phyloP scores from a whole-genome alignment of 2,329 filamentous ascomycete genomes.

The Nigrospora sphaerica region DNA sequence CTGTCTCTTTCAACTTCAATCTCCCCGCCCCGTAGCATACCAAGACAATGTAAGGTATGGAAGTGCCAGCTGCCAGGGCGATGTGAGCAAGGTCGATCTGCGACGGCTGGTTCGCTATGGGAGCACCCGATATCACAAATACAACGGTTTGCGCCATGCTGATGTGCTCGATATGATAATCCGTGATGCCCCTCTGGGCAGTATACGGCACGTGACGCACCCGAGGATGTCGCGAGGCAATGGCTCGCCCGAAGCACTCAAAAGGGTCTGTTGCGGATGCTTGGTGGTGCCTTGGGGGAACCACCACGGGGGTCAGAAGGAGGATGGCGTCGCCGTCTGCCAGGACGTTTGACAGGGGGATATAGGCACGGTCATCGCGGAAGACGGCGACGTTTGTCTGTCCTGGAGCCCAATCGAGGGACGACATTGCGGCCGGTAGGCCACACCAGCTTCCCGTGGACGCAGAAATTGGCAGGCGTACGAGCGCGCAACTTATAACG shows the following conservation, averaged over 20 bases:
- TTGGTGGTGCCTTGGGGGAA: slow-evolving; percentile 33
- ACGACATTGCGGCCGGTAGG: background rate
- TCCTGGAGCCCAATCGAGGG: background rate
- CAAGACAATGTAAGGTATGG: slow-evolving; percentile 44
- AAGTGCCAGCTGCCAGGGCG: slow-evolving; percentile 34
- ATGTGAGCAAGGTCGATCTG: slow-evolving; percentile 45
- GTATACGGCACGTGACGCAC: slow-evolving; percentile 69
- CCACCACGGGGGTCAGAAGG: slow-evolving; percentile 51
- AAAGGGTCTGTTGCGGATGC: slow-evolving; percentile 57
- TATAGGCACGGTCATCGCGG: slow-evolving; percentile 35
- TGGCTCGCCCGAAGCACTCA: slow-evolving; percentile 58
- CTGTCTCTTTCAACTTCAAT: slow-evolving; percentile 26
- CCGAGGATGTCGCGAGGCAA: slow-evolving; percentile 51
- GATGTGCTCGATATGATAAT: slow-evolving; percentile 56
- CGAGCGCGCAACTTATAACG: too few species aligned
- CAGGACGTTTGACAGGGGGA: slow-evolving; percentile 40
- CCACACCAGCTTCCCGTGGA: too few species aligned
- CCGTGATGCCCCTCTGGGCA: slow-evolving; percentile 54
- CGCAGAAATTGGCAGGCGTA: too few species aligned
- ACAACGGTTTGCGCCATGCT: slow-evolving; percentile 51
- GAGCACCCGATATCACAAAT: slow-evolving; percentile 49
- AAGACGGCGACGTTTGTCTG: slow-evolving; percentile 15
- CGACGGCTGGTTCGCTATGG: slow-evolving; percentile 37
- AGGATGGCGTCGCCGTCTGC: slow-evolving; percentile 48
- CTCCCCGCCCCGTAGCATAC: slow-evolving; percentile 40